Conservation (phyloP, 1,284 basidiomycete species). For the Cerioporus squamosus region DNA sequence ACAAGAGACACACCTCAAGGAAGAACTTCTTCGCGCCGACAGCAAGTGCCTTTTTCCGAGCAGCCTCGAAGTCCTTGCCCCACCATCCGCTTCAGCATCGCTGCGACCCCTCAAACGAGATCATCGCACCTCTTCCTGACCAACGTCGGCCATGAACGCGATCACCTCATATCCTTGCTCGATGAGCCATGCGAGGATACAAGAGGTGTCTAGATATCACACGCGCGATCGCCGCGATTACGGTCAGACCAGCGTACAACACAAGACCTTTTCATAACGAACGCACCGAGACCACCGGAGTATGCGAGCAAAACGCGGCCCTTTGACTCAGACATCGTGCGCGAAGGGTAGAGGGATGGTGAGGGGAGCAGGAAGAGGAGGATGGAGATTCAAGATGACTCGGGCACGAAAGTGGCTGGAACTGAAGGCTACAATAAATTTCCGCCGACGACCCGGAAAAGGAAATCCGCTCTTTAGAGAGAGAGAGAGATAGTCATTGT, state of each 20-base stretch:
- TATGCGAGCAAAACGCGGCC: constrained; percentile 95
- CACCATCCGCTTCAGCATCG: constrained; percentile 1
- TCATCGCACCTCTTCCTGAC: constrained; percentile 86
- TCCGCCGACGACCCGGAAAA: constrained; percentile 8
- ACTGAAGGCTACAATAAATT: constrained; percentile 10
- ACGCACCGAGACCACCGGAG: constrained; percentile 95
- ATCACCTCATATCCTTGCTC: constrained; percentile 98
- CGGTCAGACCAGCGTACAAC: not conserved
- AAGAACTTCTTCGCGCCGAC: constrained; percentile 97
- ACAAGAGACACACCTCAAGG: constrained; percentile 62
- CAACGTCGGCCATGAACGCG: constrained; percentile 99
- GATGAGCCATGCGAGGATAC: constrained; percentile 97
- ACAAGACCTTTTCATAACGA: not conserved
- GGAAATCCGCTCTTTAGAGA: constrained; percentile 1
- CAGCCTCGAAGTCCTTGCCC: constrained; percentile 89
- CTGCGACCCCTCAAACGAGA: not conserved
- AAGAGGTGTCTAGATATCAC: constrained; percentile 79
- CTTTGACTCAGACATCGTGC: constrained; percentile 43
- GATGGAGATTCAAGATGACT: constrained; percentile 12
- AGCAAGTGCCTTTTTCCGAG: constrained; percentile 87
- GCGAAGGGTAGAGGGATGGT: not conserved
- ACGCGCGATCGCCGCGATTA: not conserved
- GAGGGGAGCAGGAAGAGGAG: not conserved
- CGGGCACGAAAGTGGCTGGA: constrained; percentile 1
- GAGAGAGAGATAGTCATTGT: constrained; percentile 3